A percentile compares a stretch with the other conserved stretches of the same genome.
These are phyloP conservation scores for Eutypa lata DNA, from an alignment of 2,329 filamentous ascomycete species.

Conservation along the genomic window DNA sequence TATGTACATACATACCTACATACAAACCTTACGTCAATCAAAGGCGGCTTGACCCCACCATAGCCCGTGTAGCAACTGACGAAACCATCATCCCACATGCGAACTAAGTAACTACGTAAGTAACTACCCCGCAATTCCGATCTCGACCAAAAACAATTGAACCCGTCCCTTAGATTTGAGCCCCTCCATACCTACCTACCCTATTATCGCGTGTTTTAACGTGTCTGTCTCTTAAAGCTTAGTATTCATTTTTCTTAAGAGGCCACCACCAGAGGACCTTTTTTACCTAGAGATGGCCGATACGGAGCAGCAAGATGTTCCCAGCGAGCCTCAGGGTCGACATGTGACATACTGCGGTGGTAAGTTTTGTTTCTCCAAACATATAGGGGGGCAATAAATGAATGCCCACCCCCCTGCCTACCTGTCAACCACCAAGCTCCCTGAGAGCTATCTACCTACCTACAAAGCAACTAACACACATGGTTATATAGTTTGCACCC, in stretches of 20 bases:
- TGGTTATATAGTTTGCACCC: conserved; percentile 52
- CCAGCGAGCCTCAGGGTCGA: conserved; percentile 47
- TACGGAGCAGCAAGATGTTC: conserved; percentile 42
- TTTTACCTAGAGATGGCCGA: conserved; percentile 47
- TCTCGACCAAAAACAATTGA: background rate
- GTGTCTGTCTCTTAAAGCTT: background rate
- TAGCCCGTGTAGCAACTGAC: background rate
- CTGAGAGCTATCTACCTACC: background rate
- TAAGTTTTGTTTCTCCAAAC: conserved; percentile 34
- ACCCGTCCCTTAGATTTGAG: background rate
- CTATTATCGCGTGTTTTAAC: too few relatives aligned
- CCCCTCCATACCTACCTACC: background rate
- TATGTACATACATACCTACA: too few relatives aligned
- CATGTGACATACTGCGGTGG: conserved; percentile 57
- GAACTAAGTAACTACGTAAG: too few relatives aligned
- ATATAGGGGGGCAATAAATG: background rate
- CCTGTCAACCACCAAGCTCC: too few relatives aligned
- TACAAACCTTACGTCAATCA: too few relatives aligned
- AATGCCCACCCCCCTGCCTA: too few relatives aligned
- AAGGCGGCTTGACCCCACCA: background rate
- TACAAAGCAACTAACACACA: background rate
- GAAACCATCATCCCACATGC: background rate
- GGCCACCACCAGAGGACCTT: background rate
- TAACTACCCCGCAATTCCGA: background rate
- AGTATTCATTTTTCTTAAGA: background rate